Conservation (phyloP, 2,329 filamentous ascomycete species). For the Botrytis galanthina region DNA sequence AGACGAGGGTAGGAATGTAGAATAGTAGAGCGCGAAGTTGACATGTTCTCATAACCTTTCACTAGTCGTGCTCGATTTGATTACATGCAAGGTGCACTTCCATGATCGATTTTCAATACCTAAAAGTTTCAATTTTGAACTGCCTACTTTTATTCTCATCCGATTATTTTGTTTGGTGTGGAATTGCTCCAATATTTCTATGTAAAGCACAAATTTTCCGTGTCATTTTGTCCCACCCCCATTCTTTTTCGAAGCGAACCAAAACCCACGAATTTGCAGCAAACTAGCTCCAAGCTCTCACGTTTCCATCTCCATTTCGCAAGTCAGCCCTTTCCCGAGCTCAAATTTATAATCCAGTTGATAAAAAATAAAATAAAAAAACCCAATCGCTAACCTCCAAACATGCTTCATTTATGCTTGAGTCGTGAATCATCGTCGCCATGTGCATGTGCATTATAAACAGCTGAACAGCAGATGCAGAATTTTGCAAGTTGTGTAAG, state of each 20-base stretch:
- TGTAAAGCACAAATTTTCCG: constrained; percentile 9
- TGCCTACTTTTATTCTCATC: neutral
- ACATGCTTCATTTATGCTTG: constrained; percentile 32
- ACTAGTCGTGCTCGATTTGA: constrained; percentile 12
- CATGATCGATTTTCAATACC: constrained; percentile 1
- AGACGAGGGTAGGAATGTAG: constrained; percentile 6
- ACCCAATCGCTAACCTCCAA: constrained; percentile 32
- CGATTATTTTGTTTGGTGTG: constrained; percentile 10
- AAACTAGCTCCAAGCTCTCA: neutral
- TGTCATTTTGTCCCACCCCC: constrained; percentile 12
- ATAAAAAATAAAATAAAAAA: constrained; percentile 22
- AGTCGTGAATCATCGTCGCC: constrained; percentile 21
- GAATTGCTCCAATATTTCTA: constrained; percentile 14
- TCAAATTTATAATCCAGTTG: neutral
- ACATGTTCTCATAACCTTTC: neutral
- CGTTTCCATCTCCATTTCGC: neutral
- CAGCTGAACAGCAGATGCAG: constrained; percentile 8
- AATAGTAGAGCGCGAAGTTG: constrained; percentile 17
- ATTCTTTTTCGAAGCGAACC: constrained; percentile 16
- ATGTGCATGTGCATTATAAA: constrained; percentile 22
- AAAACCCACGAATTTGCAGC: constrained; percentile 8
- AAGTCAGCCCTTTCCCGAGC: neutral
- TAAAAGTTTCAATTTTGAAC: neutral
- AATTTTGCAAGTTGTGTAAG: constrained; percentile 14
- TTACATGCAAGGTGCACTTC: neutral